A percentile compares a stretch with the other conserved stretches of the same genome.
Conservation (phyloP, 1,139 yeast genomes). For the Geotrichum siamense region DNA sequence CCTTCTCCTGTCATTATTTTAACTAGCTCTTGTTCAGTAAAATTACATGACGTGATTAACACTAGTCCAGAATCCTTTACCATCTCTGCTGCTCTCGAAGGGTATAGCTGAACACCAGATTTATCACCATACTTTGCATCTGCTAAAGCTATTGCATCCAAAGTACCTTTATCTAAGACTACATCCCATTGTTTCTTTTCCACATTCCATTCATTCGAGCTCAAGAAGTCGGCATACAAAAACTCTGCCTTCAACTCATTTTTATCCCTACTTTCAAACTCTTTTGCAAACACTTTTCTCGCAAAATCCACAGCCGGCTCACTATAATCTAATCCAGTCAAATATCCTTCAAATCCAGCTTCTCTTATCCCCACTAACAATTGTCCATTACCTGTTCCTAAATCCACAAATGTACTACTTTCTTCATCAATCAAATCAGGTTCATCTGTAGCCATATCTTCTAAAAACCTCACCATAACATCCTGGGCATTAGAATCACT, state of each 20-base stretch:
- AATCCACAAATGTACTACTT: conserved; percentile 48
- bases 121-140: conserved; percentile 43
- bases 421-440: conserved; percentile 21
- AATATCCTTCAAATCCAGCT: conserved; percentile 41
- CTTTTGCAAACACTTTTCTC: conserved; percentile 43
- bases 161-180: conserved; percentile 85
- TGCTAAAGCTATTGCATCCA: conserved; percentile 92
- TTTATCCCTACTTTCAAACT: conserved; percentile 31
- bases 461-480: conserved; percentile 63
- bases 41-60: conserved; percentile 89
- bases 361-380: conserved; percentile 67
- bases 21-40: conserved; percentile 69
- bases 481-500: conserved; percentile 86
- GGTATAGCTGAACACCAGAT: conserved; percentile 55
- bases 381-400: conserved; percentile 97
- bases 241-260: conserved; percentile 42
- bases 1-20: conserved; percentile 43
- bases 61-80: conserved; percentile 50
- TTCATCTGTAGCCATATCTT: conserved; percentile 36
- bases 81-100: conserved; percentile 50
- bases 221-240: conserved; percentile 42
- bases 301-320: conserved; percentile 73
- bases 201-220: conserved; percentile 34
- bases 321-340: conserved; percentile 83
- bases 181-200: conserved; percentile 50